Conservation (phyloP, 176 grass and related monocot species). For the Phoenix dactylifera region DNA sequence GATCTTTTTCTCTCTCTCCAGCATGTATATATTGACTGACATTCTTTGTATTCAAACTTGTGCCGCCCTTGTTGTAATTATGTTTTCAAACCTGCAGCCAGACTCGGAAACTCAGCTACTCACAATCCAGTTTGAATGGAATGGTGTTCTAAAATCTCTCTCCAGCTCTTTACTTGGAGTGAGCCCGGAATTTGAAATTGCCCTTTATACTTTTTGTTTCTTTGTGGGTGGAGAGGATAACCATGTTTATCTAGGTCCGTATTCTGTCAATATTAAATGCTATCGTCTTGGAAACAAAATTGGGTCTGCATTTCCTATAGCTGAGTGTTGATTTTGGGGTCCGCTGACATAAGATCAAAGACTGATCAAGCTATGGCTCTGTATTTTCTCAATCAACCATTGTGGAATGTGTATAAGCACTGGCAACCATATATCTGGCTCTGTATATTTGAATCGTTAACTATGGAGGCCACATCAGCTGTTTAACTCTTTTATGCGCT, state of each 20-base stretch:
- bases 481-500: too few species aligned
- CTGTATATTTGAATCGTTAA: too few species aligned
- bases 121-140: slow-evolving; percentile 86
- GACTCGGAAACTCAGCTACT: slow-evolving; percentile 80
- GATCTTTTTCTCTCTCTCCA: too few species aligned
- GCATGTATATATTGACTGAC: too few species aligned
- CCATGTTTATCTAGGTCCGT: slow-evolving; percentile 50
- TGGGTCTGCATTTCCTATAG: slow-evolving; percentile 81
- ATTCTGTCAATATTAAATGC: slow-evolving; percentile 80
- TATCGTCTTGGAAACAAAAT: slow-evolving; percentile 83
- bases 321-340: slow-evolving; percentile 41
- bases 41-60: neutral
- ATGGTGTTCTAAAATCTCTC: slow-evolving; percentile 87
- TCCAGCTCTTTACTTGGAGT: slow-evolving; percentile 83
- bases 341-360: too few species aligned
- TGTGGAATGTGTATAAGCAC: too few species aligned
- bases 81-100: slow-evolving; percentile 40
- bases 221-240: slow-evolving; percentile 86
- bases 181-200: slow-evolving; percentile 94
- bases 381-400: too few species aligned
- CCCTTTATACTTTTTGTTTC: slow-evolving; percentile 83
- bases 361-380: too few species aligned
- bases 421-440: too few species aligned
- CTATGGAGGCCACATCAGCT: too few species aligned
- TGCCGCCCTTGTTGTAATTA: neutral